Evolutionary conservation across 768 basidiomycete species (phyloP).

Genomic region (Gautieria morchelliformis): DNA sequence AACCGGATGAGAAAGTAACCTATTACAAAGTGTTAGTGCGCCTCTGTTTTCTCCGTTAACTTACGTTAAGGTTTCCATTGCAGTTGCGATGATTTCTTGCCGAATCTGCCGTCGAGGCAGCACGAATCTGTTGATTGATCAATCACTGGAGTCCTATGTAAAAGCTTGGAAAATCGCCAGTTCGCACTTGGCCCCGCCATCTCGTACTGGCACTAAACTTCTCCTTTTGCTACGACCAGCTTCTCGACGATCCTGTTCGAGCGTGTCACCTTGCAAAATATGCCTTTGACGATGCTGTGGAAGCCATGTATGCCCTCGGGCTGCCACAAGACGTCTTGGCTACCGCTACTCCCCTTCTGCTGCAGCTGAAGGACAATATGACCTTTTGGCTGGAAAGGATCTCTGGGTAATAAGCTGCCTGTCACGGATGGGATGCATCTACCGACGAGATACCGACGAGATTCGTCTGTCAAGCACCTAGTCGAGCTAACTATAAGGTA

Average conservation of each 20-base stretch:
- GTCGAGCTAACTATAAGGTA: too few relatives aligned
- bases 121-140: slow-evolving; percentile 59
- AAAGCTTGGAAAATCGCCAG: slow-evolving; percentile 75
- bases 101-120: slow-evolving; percentile 68
- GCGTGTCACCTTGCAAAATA: slow-evolving; percentile 87
- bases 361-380: slow-evolving; percentile 76
- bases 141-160: slow-evolving; percentile 80
- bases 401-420: too few relatives aligned
- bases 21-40: slow-evolving; percentile 74
- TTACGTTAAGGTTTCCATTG: not conserved
- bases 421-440: too few relatives aligned
- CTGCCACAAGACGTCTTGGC: slow-evolving; percentile 45
- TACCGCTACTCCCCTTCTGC: slow-evolving; percentile 78
- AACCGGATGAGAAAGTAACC: slow-evolving; percentile 79
- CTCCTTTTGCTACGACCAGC: slow-evolving; percentile 90
- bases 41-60: not conserved
- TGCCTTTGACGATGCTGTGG: slow-evolving; percentile 85
- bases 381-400: slow-evolving; percentile 81
- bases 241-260: slow-evolving; percentile 73
- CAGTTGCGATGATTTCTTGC: slow-evolving; percentile 87
- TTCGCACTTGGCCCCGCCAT: slow-evolving; percentile 60
- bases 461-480: too few relatives aligned
- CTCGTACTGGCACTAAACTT: slow-evolving; percentile 86
- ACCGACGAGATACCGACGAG: too few relatives aligned
- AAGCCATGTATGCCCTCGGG: slow-evolving; percentile 43